Conservation (phyloP, 2,329 filamentous ascomycete genomes). For the Cladosporium sp. region DNA sequence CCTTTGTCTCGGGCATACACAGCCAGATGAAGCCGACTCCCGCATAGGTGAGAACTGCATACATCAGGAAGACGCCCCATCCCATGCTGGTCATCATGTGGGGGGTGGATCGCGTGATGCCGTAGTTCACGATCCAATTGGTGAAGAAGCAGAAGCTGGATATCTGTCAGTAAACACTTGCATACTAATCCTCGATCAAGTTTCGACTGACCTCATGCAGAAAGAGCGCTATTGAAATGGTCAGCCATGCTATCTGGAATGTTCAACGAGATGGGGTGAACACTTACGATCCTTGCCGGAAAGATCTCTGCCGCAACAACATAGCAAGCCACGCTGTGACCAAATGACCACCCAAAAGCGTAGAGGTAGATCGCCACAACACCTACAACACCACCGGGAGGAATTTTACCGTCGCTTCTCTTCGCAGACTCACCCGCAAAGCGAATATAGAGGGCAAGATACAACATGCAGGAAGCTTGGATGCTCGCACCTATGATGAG, state of each 20-base stretch:
- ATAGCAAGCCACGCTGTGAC: constrained; percentile 25
- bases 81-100: constrained; percentile 25
- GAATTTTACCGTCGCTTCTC: constrained; percentile 16
- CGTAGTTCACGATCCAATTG: constrained; percentile 28
- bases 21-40: constrained; percentile 26
- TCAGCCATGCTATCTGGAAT: neutral
- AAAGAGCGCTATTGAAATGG: constrained; percentile 17
- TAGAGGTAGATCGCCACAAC: constrained; percentile 25
- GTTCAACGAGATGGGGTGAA: neutral
- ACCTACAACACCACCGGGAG: constrained; percentile 24
- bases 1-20: constrained; percentile 25
- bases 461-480: constrained; percentile 25
- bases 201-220: constrained; percentile 19
- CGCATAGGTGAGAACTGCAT: constrained; percentile 23
- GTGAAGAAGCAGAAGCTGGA: constrained; percentile 27
- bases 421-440: constrained; percentile 13
- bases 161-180: neutral
- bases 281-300: constrained; percentile 21
- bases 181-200: neutral
- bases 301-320: constrained; percentile 26
- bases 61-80: constrained; percentile 24
- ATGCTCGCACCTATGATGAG: constrained; percentile 23
- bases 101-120: constrained; percentile 23
- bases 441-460: constrained; percentile 24
- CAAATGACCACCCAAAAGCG: constrained; percentile 25